These are phyloP conservation scores for Chytriomyces confervae DNA, from an alignment of 192 early-diverging fungal genomes.

Conservation along the genomic window DNA sequence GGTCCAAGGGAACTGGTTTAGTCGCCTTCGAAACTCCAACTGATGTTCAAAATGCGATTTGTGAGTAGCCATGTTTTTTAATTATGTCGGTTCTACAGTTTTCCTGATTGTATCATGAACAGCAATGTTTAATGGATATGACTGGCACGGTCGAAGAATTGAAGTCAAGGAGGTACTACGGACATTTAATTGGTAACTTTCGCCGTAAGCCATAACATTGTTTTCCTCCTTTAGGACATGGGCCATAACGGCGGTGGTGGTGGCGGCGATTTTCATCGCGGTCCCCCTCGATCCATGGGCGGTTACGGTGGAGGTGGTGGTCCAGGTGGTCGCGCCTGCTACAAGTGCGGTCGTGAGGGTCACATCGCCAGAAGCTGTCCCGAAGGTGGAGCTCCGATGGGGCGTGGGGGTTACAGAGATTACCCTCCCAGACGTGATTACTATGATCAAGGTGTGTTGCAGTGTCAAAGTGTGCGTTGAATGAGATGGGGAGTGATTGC, in stretches of 20 bases:
- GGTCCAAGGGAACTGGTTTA: slow-evolving; percentile 75
- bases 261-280: slow-evolving; percentile 15
- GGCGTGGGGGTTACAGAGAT: slow-evolving; percentile 30
- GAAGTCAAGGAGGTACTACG: slow-evolving; percentile 77
- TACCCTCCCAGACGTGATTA: slow-evolving; percentile 34
- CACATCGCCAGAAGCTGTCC: slow-evolving; percentile 27
- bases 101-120: slow-evolving; percentile 38
- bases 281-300: background rate
- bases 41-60: slow-evolving; percentile 75
- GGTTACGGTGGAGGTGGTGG: background rate
- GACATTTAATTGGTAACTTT: no score
- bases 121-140: slow-evolving; percentile 82
- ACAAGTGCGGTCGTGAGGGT: slow-evolving; percentile 27
- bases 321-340: slow-evolving; percentile 26
- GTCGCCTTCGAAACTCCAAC: slow-evolving; percentile 73
- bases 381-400: slow-evolving; percentile 20
- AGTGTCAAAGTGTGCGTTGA: background rate
- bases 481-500: background rate
- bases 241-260: slow-evolving; percentile 21
- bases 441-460: slow-evolving; percentile 37
- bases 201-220: no score
- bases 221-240: no score
- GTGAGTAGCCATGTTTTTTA: slow-evolving; percentile 55
- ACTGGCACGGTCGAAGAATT: slow-evolving; percentile 75
- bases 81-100: background rate